These are phyloP conservation scores for Neonectria magnoliae DNA, from an alignment of 2,329 filamentous ascomycete species.

Conservation along the genomic window DNA sequence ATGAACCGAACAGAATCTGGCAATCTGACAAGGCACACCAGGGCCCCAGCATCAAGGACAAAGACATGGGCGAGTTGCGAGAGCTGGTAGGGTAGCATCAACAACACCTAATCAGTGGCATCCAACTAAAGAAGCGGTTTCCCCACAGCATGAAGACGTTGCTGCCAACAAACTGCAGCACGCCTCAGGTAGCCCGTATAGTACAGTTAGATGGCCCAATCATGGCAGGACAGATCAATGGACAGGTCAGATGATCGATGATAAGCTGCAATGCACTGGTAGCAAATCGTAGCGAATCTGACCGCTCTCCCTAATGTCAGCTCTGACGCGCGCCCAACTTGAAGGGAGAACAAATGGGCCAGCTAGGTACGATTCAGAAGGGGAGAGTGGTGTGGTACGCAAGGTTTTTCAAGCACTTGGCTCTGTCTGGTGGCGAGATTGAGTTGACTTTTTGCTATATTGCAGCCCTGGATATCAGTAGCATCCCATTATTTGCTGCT, in stretches of 20 bases:
- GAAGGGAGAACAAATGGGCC: background rate
- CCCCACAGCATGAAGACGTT: background rate
- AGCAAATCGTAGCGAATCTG: background rate
- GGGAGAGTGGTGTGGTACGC: background rate
- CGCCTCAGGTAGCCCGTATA: background rate
- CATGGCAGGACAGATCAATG: background rate
- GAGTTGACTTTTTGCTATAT: background rate
- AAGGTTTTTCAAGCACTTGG: constrained; percentile 7
- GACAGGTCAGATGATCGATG: constrained; percentile 12
- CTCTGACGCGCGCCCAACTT: background rate
- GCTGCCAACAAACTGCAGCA: constrained; percentile 3
- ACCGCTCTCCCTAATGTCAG: constrained; percentile 12
- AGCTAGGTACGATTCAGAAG: background rate
- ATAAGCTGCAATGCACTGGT: constrained; percentile 7
- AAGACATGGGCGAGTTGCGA: constrained; percentile 1
- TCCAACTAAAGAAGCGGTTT: background rate
- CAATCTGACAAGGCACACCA: constrained; percentile 1
- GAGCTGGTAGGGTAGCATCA: constrained; percentile 13
- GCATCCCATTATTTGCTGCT: background rate
- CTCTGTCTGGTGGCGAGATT: background rate
- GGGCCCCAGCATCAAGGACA: background rate
- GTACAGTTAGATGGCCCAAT: background rate
- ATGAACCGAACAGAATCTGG: constrained; percentile 3
- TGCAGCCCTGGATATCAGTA: background rate
- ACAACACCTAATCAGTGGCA: background rate